Percentiles rank a stretch among this genome's conserved stretches.
These are phyloP conservation scores for Fusarium siculi DNA, from an alignment of 2,329 filamentous ascomycete species.

Conservation along the genomic window DNA sequence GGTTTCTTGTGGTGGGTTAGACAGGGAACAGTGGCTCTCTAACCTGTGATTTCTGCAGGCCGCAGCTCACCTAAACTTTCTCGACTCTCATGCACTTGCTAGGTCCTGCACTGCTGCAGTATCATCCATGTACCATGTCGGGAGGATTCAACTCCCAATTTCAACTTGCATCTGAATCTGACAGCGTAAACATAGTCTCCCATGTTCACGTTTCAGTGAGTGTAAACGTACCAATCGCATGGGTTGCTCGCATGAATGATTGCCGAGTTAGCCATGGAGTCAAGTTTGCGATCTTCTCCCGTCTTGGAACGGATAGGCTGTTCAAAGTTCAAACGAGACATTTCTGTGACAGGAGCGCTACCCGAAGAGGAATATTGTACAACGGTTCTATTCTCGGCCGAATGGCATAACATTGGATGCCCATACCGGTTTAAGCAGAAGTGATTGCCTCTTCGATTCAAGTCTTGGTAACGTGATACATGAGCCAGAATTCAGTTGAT, in stretches of 20 bases:
- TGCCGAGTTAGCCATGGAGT: slow-evolving; percentile 21
- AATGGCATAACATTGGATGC: slow-evolving; percentile 5
- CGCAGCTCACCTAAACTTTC: not conserved
- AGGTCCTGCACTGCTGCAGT: not conserved
- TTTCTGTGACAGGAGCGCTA: slow-evolving; percentile 13
- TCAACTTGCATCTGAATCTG: slow-evolving; percentile 9
- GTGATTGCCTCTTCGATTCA: not conserved
- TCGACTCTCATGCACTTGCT: not conserved
- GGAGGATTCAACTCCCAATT: slow-evolving; percentile 22
- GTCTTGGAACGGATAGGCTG: not conserved
- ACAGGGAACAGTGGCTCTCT: slow-evolving; percentile 16
- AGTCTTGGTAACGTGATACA: not conserved
- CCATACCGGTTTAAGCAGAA: slow-evolving; percentile 2
- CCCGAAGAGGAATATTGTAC: slow-evolving; percentile 23
- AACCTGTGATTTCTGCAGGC: slow-evolving; percentile 24
- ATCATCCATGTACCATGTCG: slow-evolving; percentile 17
- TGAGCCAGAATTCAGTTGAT: not conserved
- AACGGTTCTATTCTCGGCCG: slow-evolving; percentile 40
- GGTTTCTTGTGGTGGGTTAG: slow-evolving; percentile 29
- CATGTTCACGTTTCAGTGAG: slow-evolving; percentile 1
- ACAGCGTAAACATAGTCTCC: slow-evolving; percentile 10
- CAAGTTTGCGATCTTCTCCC: slow-evolving; percentile 4
- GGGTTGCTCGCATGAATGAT: slow-evolving; percentile 23
- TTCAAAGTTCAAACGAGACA: slow-evolving; percentile 6
- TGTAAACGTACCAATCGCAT: slow-evolving; percentile 7